Conservation (phyloP, 345 rosid species). For the Murraya paniculata region DNA sequence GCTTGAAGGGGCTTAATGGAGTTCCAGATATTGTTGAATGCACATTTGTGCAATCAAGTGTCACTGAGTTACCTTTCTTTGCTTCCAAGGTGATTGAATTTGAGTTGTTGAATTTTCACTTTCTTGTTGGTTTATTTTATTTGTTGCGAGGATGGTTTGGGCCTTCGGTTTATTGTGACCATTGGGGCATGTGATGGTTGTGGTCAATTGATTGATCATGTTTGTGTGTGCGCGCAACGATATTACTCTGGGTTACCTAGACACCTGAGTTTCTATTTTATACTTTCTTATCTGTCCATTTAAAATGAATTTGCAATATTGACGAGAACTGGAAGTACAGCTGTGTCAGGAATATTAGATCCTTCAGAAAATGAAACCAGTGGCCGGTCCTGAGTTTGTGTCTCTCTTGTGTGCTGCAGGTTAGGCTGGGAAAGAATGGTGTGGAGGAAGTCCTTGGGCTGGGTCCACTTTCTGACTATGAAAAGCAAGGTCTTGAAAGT, state of each 20-base stretch:
- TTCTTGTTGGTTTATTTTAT: not conserved
- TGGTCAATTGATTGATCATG: not conserved
- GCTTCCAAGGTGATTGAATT: slow-evolving; percentile 68
- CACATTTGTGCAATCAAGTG: slow-evolving; percentile 64
- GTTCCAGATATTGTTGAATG: slow-evolving; percentile 76
- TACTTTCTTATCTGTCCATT: not conserved
- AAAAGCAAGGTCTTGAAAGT: slow-evolving; percentile 55
- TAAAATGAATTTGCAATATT: not conserved
- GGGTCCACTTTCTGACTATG: slow-evolving; percentile 58
- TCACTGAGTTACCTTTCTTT: slow-evolving; percentile 82
- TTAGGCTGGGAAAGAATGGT: slow-evolving; percentile 66
- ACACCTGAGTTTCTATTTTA: not conserved
- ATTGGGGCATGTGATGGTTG: not conserved
- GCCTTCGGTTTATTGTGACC: not conserved
- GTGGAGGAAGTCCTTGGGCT: slow-evolving; percentile 58
- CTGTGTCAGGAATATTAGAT: not conserved
- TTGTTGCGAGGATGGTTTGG: not conserved
- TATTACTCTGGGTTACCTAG: not conserved
- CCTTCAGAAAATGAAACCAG: not conserved
- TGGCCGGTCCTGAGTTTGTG: not conserved
- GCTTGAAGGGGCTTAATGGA: slow-evolving; percentile 85
- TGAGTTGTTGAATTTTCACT: not conserved
- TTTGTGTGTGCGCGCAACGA: not conserved
- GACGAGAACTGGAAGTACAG: not conserved
- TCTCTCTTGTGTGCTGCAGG: slow-evolving; percentile 31